Evolutionary conservation across 208 protist species (phyloP).

Genomic region (Wallacemonas sp.): DNA sequence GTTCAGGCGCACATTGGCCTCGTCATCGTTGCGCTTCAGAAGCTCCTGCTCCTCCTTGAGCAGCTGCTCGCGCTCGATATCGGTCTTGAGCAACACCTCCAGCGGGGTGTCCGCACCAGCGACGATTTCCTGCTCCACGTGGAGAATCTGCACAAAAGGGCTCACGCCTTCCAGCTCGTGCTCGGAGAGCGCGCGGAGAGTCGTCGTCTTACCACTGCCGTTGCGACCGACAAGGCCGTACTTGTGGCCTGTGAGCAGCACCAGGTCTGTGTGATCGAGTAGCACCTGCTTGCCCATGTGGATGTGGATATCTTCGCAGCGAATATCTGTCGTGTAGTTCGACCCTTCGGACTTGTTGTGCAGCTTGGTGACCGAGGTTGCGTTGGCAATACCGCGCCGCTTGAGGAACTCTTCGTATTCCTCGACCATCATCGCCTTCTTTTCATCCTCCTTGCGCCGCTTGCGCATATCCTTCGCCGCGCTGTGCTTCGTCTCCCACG

Average conservation of each 20-base stretch:
- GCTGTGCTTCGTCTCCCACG: constrained; percentile 88
- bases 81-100: constrained; percentile 89
- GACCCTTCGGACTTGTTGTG: constrained; percentile 80
- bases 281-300: constrained; percentile 89
- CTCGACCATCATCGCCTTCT: constrained; percentile 84
- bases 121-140: constrained; percentile 98
- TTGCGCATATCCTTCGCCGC: constrained; percentile 86
- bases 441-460: constrained; percentile 90
- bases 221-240: constrained; percentile 97
- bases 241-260: constrained; percentile 87
- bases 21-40: constrained; percentile 76
- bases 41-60: constrained; percentile 92
- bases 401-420: constrained; percentile 91
- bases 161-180: constrained; percentile 94
- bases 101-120: constrained; percentile 78
- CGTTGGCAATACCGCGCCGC: constrained; percentile 78
- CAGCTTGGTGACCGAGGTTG: constrained; percentile 78
- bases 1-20: constrained; percentile 78
- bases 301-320: constrained; percentile 87
- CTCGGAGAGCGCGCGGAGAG: constrained; percentile 94
- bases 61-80: constrained; percentile 92
- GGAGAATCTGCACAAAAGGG: constrained; percentile 95
- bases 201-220: constrained; percentile 93
- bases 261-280: constrained; percentile 78
- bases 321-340: constrained; percentile 85